These are phyloP conservation scores for Phytophthora sp. DNA, from an alignment of 352 stramenopile species.

Conservation along the genomic window DNA sequence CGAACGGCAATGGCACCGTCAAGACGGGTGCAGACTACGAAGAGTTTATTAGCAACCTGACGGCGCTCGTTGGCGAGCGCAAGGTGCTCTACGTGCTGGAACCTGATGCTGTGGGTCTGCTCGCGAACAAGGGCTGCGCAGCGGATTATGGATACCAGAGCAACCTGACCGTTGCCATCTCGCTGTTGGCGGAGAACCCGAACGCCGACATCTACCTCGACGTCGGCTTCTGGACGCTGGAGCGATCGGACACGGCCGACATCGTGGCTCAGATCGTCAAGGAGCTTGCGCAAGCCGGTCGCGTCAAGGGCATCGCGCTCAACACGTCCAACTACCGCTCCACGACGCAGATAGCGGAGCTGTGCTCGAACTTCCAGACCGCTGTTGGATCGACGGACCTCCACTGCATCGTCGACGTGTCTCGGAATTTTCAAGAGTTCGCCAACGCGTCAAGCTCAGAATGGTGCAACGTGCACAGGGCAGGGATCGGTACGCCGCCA, in stretches of 20 bases:
- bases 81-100: conserved; percentile 79
- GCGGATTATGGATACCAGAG: conserved; percentile 52
- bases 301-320: conserved; percentile 72
- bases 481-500: conserved; percentile 59
- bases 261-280: conserved; percentile 52
- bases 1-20: conserved; percentile 34
- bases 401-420: conserved; percentile 71
- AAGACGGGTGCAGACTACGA: conserved; percentile 54
- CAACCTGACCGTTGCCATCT: conserved; percentile 59
- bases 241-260: conserved; percentile 23
- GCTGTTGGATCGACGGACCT: conserved; percentile 43
- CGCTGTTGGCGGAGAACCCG: conserved; percentile 52
- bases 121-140: conserved; percentile 40
- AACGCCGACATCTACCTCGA: conserved; percentile 79
- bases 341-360: conserved; percentile 43
- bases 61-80: conserved; percentile 44
- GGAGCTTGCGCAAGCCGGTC: conserved; percentile 36
- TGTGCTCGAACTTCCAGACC: conserved; percentile 65
- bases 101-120: conserved; percentile 65
- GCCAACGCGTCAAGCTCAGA: conserved; percentile 38
- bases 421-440: conserved; percentile 65
- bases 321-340: conserved; percentile 84
- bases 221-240: conserved; percentile 67
- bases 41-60: conserved; percentile 54
- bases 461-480: conserved; percentile 72